A percentile compares a stretch with the other conserved stretches of the same genome.
phyloP scores from a whole-genome alignment of 352 stramenopile genomes.

The Phytophthora aleatoria region DNA sequence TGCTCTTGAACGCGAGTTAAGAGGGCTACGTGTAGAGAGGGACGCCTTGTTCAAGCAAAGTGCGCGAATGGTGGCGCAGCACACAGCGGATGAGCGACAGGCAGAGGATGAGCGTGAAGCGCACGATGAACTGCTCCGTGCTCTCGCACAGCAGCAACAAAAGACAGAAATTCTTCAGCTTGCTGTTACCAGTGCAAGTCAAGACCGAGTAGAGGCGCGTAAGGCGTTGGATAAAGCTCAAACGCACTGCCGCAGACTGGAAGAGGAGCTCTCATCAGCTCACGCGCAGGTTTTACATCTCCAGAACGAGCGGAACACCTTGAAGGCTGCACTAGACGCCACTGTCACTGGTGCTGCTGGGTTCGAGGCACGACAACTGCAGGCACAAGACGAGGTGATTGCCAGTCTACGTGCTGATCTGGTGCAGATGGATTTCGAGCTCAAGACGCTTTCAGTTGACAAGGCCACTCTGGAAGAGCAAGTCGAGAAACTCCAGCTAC shows the following conservation, averaged over 20 bases:
- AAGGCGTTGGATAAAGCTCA: slow-evolving; percentile 55
- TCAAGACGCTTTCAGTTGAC: slow-evolving; percentile 53
- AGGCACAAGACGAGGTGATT: slow-evolving; percentile 56
- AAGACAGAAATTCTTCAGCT: slow-evolving; percentile 39
- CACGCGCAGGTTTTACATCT: slow-evolving; percentile 53
- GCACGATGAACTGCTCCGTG: slow-evolving; percentile 56
- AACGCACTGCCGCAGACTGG: slow-evolving; percentile 50
- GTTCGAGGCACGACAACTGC: slow-evolving; percentile 39
- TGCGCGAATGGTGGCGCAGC: slow-evolving; percentile 21
- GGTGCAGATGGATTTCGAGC: slow-evolving; percentile 73
- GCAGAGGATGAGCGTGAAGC: slow-evolving; percentile 33
- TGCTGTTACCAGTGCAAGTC: slow-evolving; percentile 20
- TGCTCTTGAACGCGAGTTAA: slow-evolving; percentile 37
- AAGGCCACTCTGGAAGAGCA: slow-evolving; percentile 43
- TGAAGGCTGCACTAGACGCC: slow-evolving; percentile 42
- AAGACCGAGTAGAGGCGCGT: slow-evolving; percentile 37
- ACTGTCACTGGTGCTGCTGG: slow-evolving; percentile 25
- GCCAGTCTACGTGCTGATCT: slow-evolving; percentile 58
- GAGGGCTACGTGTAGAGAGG: slow-evolving; percentile 47
- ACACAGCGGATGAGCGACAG: slow-evolving; percentile 30
- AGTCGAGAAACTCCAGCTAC: slow-evolving; percentile 40
- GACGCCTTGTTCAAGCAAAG: slow-evolving; percentile 54
- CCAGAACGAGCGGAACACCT: slow-evolving; percentile 43
- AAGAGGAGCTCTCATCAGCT: slow-evolving; percentile 51
- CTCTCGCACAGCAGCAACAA: slow-evolving; percentile 51